These are phyloP conservation scores for Chenopodium quinoa DNA, from an alignment of 148 eudicot species.

Conservation along the genomic window DNA sequence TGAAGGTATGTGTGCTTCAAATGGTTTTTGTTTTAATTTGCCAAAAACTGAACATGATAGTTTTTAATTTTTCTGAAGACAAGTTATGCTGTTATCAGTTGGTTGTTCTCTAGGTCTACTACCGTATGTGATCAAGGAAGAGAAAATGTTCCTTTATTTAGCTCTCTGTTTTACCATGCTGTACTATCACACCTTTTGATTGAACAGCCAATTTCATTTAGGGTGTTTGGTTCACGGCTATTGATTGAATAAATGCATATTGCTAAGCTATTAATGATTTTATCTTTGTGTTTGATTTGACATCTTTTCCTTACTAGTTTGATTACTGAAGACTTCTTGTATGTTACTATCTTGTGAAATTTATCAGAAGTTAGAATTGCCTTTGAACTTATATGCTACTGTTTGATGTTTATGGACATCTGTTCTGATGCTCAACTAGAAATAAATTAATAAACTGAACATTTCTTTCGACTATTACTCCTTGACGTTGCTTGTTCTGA, in stretches of 20 bases:
- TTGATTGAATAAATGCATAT: not conserved
- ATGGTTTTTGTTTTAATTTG: not conserved
- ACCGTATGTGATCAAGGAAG: not conserved
- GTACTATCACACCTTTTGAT: not conserved
- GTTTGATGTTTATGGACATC: not conserved
- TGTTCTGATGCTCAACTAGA: too few species aligned
- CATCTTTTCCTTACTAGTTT: not conserved
- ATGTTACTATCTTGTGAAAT: not conserved
- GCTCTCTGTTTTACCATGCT: not conserved
- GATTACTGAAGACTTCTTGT: not conserved
- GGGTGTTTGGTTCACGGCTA: not conserved
- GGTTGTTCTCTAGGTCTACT: not conserved
- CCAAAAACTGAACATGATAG: not conserved
- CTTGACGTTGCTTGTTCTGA: not conserved
- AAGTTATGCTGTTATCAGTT: not conserved
- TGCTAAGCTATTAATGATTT: not conserved
- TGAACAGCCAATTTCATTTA: not conserved
- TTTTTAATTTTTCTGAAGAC: too few species aligned
- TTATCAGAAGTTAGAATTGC: not conserved
- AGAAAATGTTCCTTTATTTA: not conserved
- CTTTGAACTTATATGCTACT: not conserved
- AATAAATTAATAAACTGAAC: too few species aligned
- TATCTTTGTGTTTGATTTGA: not conserved
- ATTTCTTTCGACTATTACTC: not conserved
- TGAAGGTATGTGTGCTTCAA: slow-evolving; percentile 1